Base-by-base conservation (phyloP, 2,329 filamentous ascomycete species). In the Aspergillus brasiliensis region DNA sequence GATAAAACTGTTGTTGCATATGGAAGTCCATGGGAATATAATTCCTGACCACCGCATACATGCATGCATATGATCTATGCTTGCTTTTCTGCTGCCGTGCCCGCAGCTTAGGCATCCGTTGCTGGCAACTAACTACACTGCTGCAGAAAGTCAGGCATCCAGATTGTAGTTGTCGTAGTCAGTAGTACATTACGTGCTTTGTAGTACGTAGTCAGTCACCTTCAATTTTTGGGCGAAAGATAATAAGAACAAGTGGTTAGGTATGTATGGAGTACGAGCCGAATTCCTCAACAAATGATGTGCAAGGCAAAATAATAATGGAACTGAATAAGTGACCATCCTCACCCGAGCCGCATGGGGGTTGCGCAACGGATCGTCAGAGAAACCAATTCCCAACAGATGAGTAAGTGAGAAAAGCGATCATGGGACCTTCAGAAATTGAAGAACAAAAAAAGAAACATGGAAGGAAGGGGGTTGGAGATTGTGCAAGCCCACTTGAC, bases 361-460 rank as follows among this genome's bases (percentile, higher is more conserved):
- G 46, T 19, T 44, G 25, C 46, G n/a, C 46, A 49, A 49, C 28
- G 25, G 46, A 49, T 49, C 46, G 25, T 49, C 44, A 27, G 21
- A 44, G 21, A 44, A 15, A 44, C 40, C 34, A 46, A 52, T 28
- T 23, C 55, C 58, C 55, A 51, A 54, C 49, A 56, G 51, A 59
- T 48, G 51, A 40, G 42, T 34, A 34, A 34, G 31, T 34, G 31
- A 8, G 27, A 34, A 44, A 49, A 60, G 53, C 34, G 65, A 68
- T 70, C 69, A 70, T 70, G 69, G 54, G 68, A 69, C 68, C 64
- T 52, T 42, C 42, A 63, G 63, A 64, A 67, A 68, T 67, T 34
- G 31, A 34, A 34, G 10, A 34, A 34, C 31, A 67, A 62, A 60
- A 51, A 40, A 25, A 42, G 13, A 52, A 46, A 42, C n/a, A 10